Conservation (phyloP, 2,329 filamentous ascomycete genomes). For the Fusarium floridanum region DNA sequence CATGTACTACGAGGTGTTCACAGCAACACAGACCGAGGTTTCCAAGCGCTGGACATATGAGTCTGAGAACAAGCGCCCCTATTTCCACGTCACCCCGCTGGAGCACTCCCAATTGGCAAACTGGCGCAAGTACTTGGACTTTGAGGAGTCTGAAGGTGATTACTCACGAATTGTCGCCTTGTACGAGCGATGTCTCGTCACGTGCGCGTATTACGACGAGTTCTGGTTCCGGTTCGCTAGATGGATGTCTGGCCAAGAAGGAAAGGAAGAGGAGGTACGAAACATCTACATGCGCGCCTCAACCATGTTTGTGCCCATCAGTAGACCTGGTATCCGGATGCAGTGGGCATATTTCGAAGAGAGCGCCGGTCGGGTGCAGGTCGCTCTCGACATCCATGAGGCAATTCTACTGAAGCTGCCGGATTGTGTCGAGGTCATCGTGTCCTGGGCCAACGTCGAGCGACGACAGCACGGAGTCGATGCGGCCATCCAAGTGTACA, state of each 20-base stretch:
- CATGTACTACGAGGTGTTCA: slow-evolving; percentile 84
- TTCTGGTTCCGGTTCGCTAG: slow-evolving; percentile 98
- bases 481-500: slow-evolving; percentile 85
- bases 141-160: slow-evolving; percentile 88
- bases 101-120: slow-evolving; percentile 87
- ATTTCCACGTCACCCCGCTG: slow-evolving; percentile 95
- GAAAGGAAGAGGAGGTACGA: slow-evolving; percentile 89
- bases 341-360: slow-evolving; percentile 98
- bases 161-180: slow-evolving; percentile 82
- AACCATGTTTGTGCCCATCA: slow-evolving; percentile 87
- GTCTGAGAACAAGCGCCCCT: slow-evolving; percentile 92
- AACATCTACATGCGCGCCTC: slow-evolving; percentile 92
- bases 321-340: slow-evolving; percentile 83
- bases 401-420: slow-evolving; percentile 83
- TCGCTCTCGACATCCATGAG: slow-evolving; percentile 87
- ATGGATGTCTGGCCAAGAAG: slow-evolving; percentile 88
- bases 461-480: slow-evolving; percentile 87
- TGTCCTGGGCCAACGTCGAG: slow-evolving; percentile 88
- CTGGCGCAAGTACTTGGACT: slow-evolving; percentile 97
- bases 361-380: slow-evolving; percentile 78
- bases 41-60: slow-evolving; percentile 96
- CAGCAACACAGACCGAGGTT: slow-evolving; percentile 85
- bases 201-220: slow-evolving; percentile 94
- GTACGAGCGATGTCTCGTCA: slow-evolving; percentile 94
- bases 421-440: slow-evolving; percentile 86